Conservation (phyloP, 2,329 filamentous ascomycete genomes). For the Pestalotiopsis sp. region DNA sequence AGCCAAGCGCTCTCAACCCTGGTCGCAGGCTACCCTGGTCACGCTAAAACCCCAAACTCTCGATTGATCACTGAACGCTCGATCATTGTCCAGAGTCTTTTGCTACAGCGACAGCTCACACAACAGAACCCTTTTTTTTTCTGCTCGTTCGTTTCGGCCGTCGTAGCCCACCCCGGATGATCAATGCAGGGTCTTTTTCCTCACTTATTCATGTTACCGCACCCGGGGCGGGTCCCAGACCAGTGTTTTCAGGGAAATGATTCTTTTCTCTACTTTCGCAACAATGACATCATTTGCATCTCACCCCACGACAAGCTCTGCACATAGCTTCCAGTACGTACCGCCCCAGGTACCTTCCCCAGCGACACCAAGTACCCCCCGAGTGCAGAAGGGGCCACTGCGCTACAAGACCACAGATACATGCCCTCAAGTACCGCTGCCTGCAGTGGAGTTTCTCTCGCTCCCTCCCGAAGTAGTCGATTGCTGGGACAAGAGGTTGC, state of each 20-base stretch:
- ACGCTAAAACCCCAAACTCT: slow-evolving; percentile 3
- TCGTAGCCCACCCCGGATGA: not conserved
- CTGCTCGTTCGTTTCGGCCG: not conserved
- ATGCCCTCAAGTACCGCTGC: not conserved
- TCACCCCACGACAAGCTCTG: not conserved
- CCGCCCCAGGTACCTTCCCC: not conserved
- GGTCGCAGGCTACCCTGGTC: not conserved
- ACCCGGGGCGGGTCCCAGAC: not conserved
- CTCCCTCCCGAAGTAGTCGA: not conserved
- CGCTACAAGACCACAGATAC: not conserved
- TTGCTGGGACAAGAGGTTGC: not conserved
- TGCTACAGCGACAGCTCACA: slow-evolving; percentile 2
- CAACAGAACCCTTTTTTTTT: not conserved
- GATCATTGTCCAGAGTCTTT: not conserved
- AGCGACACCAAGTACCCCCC: not conserved
- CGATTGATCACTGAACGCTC: slow-evolving; percentile 12
- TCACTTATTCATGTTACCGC: not conserved
- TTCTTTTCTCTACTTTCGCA: not conserved
- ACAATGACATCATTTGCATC: slow-evolving; percentile 1
- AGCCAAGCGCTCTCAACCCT: slow-evolving; percentile 5
- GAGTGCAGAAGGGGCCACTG: not conserved
- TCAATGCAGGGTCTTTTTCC: slow-evolving; percentile 8
- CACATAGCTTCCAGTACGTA: not conserved
- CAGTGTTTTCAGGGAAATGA: not conserved
- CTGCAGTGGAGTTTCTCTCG: not conserved